phyloP scores from a whole-genome alignment of 2,329 filamentous ascomycete genomes.

The Karstenula rhodostoma region DNA sequence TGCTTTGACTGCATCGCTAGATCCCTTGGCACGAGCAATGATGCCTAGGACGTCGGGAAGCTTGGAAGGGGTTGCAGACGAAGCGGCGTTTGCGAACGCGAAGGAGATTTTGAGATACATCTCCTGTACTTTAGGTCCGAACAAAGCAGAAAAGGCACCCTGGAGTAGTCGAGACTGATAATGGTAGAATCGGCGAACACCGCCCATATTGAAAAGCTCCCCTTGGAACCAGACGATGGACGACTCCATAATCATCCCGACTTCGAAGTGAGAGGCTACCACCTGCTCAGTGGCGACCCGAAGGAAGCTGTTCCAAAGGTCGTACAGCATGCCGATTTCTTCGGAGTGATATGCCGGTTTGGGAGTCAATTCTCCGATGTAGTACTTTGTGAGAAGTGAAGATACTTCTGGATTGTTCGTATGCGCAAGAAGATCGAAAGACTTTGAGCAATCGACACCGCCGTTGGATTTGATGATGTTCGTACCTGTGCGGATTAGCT shows the following conservation, averaged over 20 bases:
- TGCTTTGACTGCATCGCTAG: conserved; percentile 55
- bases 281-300: conserved; percentile 32
- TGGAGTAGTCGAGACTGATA: conserved; percentile 35
- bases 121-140: conserved; percentile 35
- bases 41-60: conserved; percentile 58
- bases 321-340: conserved; percentile 34
- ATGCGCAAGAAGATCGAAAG: conserved; percentile 91
- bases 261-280: conserved; percentile 33
- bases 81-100: conserved; percentile 36
- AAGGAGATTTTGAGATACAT: conserved; percentile 38
- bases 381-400: conserved; percentile 45
- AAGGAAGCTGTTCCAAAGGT: conserved; percentile 33
- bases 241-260: conserved; percentile 34
- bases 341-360: conserved; percentile 31
- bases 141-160: conserved; percentile 32
- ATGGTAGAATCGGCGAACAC: conserved; percentile 37
- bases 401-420: conserved; percentile 78
- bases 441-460: conserved; percentile 86
- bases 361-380: conserved; percentile 33
- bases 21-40: conserved; percentile 55
- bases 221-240: conserved; percentile 36
- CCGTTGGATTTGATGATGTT: conserved; percentile 86
- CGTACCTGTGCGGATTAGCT: conserved; percentile 60
- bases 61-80: conserved; percentile 30
- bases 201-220: conserved; percentile 38